These are phyloP conservation scores for Schwanniomyces sp. DNA, from an alignment of 805 yeast genomes.

Conservation along the genomic window DNA sequence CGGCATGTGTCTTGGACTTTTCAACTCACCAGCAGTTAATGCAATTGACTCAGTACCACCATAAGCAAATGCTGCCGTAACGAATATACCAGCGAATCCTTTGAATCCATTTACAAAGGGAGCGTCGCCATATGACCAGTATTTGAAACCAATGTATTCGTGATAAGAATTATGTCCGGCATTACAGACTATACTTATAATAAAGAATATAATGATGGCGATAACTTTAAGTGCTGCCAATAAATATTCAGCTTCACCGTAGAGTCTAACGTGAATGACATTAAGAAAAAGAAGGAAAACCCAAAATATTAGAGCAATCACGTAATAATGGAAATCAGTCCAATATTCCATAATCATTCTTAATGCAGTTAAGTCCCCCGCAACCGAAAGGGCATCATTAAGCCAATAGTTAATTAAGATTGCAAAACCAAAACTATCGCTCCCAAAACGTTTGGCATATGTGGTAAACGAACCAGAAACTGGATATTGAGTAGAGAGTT, in stretches of 20 bases:
- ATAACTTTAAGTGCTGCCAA: constrained; percentile 43
- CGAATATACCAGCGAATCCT: constrained; percentile 52
- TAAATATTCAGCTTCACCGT: constrained; percentile 43
- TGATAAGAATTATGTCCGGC: constrained; percentile 55
- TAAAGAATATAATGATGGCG: constrained; percentile 57
- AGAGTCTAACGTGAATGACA: constrained; percentile 37
- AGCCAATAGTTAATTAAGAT: constrained; percentile 51
- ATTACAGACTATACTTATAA: constrained; percentile 54
- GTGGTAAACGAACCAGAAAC: constrained; percentile 55
- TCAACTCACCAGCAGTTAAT: constrained; percentile 35
- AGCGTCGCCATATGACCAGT: constrained; percentile 50
- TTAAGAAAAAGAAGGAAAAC: constrained; percentile 44
- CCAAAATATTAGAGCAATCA: constrained; percentile 55
- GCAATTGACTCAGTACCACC: constrained; percentile 48
- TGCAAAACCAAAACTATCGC: constrained; percentile 53
- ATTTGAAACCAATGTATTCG: constrained; percentile 43
- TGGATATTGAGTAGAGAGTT: constrained; percentile 56
- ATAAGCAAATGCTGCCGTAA: constrained; percentile 51
- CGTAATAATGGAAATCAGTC: constrained; percentile 52
- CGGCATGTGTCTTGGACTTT: constrained; percentile 31
- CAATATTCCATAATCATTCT: constrained; percentile 48
- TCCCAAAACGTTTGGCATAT: constrained; percentile 49
- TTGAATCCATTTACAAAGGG: constrained; percentile 52
- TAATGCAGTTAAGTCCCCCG: constrained; percentile 48
- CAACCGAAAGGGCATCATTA: constrained; percentile 49